Evolutionary conservation across 768 basidiomycete species (phyloP).

Genomic region (Boletus coccyginus): DNA sequence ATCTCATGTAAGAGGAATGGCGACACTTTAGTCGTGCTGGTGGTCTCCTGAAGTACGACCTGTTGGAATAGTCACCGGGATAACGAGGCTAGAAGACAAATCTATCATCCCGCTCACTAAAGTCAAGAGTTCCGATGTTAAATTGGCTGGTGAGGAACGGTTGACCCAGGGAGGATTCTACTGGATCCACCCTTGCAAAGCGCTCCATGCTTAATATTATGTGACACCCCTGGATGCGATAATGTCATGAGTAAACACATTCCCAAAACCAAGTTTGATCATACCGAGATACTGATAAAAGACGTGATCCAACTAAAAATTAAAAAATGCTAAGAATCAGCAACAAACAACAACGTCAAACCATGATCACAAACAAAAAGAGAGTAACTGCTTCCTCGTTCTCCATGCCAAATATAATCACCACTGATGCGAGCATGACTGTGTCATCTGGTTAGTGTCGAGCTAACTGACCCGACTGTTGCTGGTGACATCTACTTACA

Average conservation of each 20-base stretch:
- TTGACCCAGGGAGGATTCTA: not conserved
- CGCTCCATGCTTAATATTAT: slow-evolving; percentile 20
- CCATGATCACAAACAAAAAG: slow-evolving; percentile 8
- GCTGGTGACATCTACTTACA: slow-evolving; percentile 7
- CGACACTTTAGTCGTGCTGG: too few species aligned
- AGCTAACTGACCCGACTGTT: not conserved
- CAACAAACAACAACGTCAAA: not conserved
- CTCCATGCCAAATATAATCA: not conserved
- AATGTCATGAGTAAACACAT: not conserved
- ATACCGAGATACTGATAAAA: slow-evolving; percentile 13
- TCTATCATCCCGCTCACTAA: too few species aligned
- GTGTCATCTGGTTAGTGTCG: not conserved
- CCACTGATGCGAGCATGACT: slow-evolving; percentile 6
- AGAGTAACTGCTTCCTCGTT: not conserved
- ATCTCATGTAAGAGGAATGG: too few species aligned
- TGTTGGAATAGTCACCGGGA: not conserved
- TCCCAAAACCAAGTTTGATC: not conserved
- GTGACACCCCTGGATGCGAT: slow-evolving; percentile 15
- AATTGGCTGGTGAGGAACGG: slow-evolving; percentile 8
- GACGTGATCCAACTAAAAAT: slow-evolving; percentile 13
- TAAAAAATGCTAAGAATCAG: not conserved
- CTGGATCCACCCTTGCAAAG: slow-evolving; percentile 6
- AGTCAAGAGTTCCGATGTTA: not conserved
- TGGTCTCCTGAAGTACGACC: too few species aligned
- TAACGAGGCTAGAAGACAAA: not conserved